Evolutionary conservation across 495 filamentous ascomycete genomes (phyloP).

Genomic region (Lepidopterella palustris): DNA sequence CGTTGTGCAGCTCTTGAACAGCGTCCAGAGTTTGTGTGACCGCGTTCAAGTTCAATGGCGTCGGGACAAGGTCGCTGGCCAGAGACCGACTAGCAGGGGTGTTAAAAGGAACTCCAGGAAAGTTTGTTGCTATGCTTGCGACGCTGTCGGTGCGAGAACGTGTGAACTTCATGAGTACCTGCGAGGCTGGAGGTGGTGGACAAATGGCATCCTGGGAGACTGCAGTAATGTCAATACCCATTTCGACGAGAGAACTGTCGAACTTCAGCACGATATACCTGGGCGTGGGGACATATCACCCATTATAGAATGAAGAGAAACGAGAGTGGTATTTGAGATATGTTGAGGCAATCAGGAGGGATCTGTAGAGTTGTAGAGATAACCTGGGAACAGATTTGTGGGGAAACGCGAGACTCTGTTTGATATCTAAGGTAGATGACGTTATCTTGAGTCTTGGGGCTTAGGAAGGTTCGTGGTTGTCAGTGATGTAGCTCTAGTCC

Average conservation of each 20-base stretch:
- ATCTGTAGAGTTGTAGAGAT: no score
- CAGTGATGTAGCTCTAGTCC: no score
- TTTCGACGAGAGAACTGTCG: neutral
- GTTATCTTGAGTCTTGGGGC: no score
- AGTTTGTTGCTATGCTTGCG: neutral
- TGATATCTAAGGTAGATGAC: no score
- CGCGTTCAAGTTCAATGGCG: neutral
- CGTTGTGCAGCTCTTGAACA: neutral
- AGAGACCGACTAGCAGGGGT: slow-evolving; percentile 2
- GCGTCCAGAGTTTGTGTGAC: neutral
- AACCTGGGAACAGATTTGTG: no score
- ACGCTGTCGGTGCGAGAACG: slow-evolving; percentile 5
- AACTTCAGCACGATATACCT: neutral
- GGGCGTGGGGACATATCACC: neutral
- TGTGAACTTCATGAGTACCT: neutral
- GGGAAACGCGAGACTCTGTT: neutral
- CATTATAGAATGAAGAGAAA: neutral
- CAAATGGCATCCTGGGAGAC: neutral
- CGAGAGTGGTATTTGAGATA: neutral
- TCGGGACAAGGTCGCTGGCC: neutral
- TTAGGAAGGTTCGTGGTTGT: no score
- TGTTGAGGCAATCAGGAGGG: neutral
- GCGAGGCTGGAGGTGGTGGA: neutral
- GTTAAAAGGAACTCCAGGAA: neutral
- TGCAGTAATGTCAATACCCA: neutral